Conservation (phyloP, 768 basidiomycete species). For the Calvatia gigantea region DNA sequence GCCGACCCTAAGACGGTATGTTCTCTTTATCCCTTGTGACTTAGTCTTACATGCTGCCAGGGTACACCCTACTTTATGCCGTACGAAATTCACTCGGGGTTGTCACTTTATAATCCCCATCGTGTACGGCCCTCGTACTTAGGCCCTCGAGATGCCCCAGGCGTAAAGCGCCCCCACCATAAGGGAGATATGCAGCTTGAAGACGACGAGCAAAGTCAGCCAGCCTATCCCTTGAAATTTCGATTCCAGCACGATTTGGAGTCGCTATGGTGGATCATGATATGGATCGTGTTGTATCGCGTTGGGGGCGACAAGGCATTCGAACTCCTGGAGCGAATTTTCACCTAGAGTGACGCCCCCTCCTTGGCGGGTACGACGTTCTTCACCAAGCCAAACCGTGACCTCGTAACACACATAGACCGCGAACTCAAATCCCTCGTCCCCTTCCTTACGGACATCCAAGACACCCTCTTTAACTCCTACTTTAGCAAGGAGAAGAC, state of each 20-base stretch:
- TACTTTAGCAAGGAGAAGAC: not conserved
- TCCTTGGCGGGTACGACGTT: not conserved
- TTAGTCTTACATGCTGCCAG: not conserved
- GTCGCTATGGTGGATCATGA: slow-evolving; percentile 6
- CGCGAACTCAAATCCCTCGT: not conserved
- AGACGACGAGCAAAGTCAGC: too few species aligned
- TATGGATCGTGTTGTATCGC: not conserved
- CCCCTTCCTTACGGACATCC: not conserved
- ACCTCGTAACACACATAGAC: not conserved
- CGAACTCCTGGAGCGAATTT: not conserved
- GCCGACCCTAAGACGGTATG: slow-evolving; percentile 7
- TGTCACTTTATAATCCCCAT: not conserved
- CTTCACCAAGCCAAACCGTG: not conserved
- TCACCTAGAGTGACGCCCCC: not conserved
- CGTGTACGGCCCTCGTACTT: too few species aligned
- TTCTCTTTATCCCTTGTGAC: not conserved
- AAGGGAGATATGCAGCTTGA: too few species aligned
- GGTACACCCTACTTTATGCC: slow-evolving; percentile 15
- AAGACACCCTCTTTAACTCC: not conserved
- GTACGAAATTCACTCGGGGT: slow-evolving; percentile 1
- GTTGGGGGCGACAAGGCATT: not conserved
- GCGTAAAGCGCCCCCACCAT: too few species aligned
- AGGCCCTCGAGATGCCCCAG: not conserved
- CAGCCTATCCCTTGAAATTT: not conserved
- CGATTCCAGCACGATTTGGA: slow-evolving; percentile 8